Evolutionary conservation across 2,329 filamentous ascomycete genomes (phyloP), one percentile per base, ranked within the genome.

Genomic region (Graphiopsis chlorocephala): DNA sequence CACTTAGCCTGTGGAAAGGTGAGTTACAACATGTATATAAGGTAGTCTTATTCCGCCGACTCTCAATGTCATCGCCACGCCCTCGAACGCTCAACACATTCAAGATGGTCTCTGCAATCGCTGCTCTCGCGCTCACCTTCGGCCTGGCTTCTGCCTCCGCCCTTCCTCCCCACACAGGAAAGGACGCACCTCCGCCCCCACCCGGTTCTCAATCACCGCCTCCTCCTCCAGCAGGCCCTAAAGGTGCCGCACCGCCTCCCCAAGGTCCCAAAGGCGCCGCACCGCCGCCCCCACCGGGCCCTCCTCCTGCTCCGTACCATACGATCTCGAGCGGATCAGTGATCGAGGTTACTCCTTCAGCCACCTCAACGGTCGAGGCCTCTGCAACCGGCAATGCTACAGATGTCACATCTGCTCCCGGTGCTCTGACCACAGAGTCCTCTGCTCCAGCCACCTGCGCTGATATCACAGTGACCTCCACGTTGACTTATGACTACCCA

Each of bases 81-180:
- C 29, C 14, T n/a, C 15, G 31, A 56, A 35, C 10, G 6, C 10
- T 31, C 20, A 31, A 33, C 10, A 25, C 12, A 33, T 55, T 38
- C 53, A 38, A 56, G 17, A 56, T 56, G 53, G n/a, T 56, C n/a
- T 56, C 29, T 25, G 38, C n/a, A 56, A 15, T 56, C n/a, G 53
- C 53, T 56, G 31, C 20, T 17, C 53, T 56, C 20, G 31, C 23
- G 7, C 53, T 56, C 53, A 56, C n/a, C 31, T 38, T 56, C 8
- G 53, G 53, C 53, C 53, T 56, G 53, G 53, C 53, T 25, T 31
- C 47, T 50, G 47, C 47, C 47, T 50, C 47, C 28, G 47, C 47
- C 5, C 47, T 50, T 15, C 47, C 47, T 50, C 47, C 47, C 8
- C 47, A 25, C 5, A 23, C 47, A 1, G 47, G 47, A 50, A 50